Evolutionary conservation across 202 grass and related monocot genomes (phyloP), one percentile per base, ranked within the genome.

Genomic region (Brachypodium distachyon): DNA sequence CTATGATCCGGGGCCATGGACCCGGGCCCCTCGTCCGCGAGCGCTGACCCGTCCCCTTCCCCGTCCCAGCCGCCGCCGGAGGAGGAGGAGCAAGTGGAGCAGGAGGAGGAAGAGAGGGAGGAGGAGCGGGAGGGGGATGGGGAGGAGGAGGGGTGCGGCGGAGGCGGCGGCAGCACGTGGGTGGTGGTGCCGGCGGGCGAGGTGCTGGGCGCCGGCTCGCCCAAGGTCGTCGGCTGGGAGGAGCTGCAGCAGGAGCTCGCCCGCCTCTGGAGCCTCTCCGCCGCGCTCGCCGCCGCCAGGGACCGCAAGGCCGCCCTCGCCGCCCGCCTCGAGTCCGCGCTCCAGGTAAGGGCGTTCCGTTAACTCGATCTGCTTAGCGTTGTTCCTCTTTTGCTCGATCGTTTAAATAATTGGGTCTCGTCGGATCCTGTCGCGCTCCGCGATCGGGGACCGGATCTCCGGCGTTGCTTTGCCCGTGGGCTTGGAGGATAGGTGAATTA

Each of bases 221-320:
- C 94, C 62, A 88, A 89, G 81, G 81, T 95, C 49, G 18, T 93
- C 63, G 89, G 88, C 70, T 99, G 89, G 89, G 92, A 93, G 56
- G 96, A 99, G 66, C 88, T 99, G 61, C 91, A 92, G 83, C 89
- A 99, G 83, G 96, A 99, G 77, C 90, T 99, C 55, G 92, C 92
- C 3, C 85, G 87, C 29, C 77, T 96, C 67, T 96, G 85, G 82
- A 93, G 96, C 78, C 89, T 96, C 67, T 91, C 90, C 28, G 34
- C 81, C 3, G 89, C 90, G 57, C 75, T 89, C 48, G 78, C 60
- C 6, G 4, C 83, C 4, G 83, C 72, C 38, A 77, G 81, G 81
- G 89, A 87, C 42, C 80, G 89, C 77, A 99, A 91, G 84, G 81
- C 77, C 13, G 39, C 16, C 5, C 81, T 99, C 59, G 59, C 87